Conservation (phyloP, 164 flowering plant species). For the Nymphaea thermarum region DNA sequence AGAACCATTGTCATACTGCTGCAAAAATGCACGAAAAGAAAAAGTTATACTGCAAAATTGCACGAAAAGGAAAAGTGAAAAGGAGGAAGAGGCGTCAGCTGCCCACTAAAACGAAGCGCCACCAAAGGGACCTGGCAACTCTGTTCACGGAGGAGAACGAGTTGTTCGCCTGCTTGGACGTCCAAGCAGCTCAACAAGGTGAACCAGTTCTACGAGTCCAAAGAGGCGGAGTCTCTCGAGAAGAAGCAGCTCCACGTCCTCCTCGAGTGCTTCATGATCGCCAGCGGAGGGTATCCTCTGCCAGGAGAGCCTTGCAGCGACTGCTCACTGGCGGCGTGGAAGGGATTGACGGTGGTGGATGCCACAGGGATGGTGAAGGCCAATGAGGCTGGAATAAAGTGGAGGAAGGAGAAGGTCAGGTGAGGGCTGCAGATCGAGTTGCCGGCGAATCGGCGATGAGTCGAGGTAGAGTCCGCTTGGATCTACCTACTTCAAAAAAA, state of each 20-base stretch:
- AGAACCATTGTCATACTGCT: too few relatives aligned
- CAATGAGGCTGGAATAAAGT: constrained; percentile 38
- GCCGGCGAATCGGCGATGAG: constrained; percentile 53
- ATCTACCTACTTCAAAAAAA: constrained; percentile 47
- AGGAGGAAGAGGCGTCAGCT: too few relatives aligned
- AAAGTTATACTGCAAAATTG: too few relatives aligned
- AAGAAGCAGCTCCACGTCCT: constrained; percentile 66
- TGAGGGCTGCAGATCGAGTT: constrained; percentile 55
- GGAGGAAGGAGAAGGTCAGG: constrained; percentile 41
- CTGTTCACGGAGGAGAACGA: constrained; percentile 1
- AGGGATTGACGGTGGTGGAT: background rate
- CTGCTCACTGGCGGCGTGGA: too few relatives aligned
- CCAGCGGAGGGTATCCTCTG: constrained; percentile 21
- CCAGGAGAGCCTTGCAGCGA: constrained; percentile 3
- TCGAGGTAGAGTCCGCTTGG: constrained; percentile 47
- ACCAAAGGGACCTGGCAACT: background rate
- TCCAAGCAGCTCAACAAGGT: constrained; percentile 2
- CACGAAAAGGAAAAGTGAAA: too few relatives aligned
- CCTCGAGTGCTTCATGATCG: constrained; percentile 39
- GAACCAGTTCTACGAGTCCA: constrained; percentile 6
- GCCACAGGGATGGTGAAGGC: constrained; percentile 1
- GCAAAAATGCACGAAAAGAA: too few relatives aligned
- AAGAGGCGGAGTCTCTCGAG: constrained; percentile 9
- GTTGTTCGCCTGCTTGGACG: constrained; percentile 1
- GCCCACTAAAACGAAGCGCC: background rate